phyloP scores from a whole-genome alignment of 164 flowering plant species.

The Vitis riparia region DNA sequence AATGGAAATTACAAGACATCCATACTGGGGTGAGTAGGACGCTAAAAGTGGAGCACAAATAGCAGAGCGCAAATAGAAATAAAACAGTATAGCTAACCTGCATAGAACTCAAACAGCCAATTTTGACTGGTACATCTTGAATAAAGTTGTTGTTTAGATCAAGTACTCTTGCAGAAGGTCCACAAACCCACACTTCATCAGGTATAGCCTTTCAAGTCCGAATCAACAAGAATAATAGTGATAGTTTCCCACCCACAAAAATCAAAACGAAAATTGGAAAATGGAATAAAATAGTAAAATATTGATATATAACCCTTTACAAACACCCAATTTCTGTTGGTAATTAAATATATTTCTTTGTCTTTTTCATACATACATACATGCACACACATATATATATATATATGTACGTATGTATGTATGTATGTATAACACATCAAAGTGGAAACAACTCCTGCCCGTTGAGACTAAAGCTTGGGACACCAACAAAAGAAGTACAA shows the following conservation, averaged over 20 bases:
- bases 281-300: neutral
- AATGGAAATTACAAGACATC: too few species aligned
- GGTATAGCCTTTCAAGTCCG: slow-evolving; percentile 57
- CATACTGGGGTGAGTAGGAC: too few species aligned
- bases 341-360: too few species aligned
- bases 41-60: neutral
- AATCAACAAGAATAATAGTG: slow-evolving; percentile 9
- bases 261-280: neutral
- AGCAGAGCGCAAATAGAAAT: slow-evolving; percentile 1
- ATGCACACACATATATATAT: too few species aligned
- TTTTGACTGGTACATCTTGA: slow-evolving; percentile 44
- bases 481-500: too few species aligned
- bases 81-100: slow-evolving; percentile 36
- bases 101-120: slow-evolving; percentile 49
- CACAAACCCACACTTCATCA: slow-evolving; percentile 83
- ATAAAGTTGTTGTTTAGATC: slow-evolving; percentile 66
- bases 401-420: too few species aligned
- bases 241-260: neutral
- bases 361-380: too few species aligned
- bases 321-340: too few species aligned
- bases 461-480: too few species aligned
- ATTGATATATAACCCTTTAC: neutral
- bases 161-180: slow-evolving; percentile 59
- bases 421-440: too few species aligned
- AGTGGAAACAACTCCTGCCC: too few species aligned